Evolutionary conservation across 371 early-diverging fungal species (phyloP).

Genomic region (Lichtheimia corymbifera): DNA sequence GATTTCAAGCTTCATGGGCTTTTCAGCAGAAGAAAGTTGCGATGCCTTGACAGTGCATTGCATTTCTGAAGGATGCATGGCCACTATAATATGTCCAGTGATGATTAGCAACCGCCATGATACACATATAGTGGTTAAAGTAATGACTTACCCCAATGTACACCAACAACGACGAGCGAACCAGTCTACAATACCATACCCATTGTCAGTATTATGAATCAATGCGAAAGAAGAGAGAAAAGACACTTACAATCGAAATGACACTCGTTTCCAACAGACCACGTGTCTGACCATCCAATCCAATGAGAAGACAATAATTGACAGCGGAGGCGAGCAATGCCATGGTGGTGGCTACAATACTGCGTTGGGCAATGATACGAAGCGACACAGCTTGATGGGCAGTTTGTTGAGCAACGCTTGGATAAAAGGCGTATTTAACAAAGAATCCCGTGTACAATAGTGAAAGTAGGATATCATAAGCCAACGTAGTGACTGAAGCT

Average conservation of each 20-base stretch:
- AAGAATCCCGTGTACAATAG: slow-evolving; percentile 41
- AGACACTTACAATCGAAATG: slow-evolving; percentile 29
- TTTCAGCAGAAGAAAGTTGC: slow-evolving; percentile 6
- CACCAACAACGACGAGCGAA: slow-evolving; percentile 15
- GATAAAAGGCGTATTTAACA: slow-evolving; percentile 46
- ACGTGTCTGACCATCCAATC: slow-evolving; percentile 32
- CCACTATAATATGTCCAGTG: neutral
- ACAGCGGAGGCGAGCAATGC: slow-evolving; percentile 31
- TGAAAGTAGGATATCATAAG: slow-evolving; percentile 48
- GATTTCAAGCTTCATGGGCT: slow-evolving; percentile 28
- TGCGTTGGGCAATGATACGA: slow-evolving; percentile 51
- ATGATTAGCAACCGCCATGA: too few species aligned
- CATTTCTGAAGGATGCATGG: slow-evolving; percentile 23
- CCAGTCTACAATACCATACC: slow-evolving; percentile 11
- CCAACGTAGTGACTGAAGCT: slow-evolving; percentile 44
- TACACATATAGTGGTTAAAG: neutral
- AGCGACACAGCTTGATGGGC: slow-evolving; percentile 35
- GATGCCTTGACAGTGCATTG: slow-evolving; percentile 16
- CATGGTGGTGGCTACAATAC: slow-evolving; percentile 36
- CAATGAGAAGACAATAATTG: slow-evolving; percentile 44
- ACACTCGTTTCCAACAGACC: slow-evolving; percentile 39
- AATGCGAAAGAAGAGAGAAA: neutral
- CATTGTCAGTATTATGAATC: neutral
- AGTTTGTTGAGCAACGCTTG: slow-evolving; percentile 33
- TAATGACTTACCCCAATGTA: slow-evolving; percentile 25